phyloP scores from a whole-genome alignment of 2,329 filamentous ascomycete species.

The Pyricularia pennisetigena region DNA sequence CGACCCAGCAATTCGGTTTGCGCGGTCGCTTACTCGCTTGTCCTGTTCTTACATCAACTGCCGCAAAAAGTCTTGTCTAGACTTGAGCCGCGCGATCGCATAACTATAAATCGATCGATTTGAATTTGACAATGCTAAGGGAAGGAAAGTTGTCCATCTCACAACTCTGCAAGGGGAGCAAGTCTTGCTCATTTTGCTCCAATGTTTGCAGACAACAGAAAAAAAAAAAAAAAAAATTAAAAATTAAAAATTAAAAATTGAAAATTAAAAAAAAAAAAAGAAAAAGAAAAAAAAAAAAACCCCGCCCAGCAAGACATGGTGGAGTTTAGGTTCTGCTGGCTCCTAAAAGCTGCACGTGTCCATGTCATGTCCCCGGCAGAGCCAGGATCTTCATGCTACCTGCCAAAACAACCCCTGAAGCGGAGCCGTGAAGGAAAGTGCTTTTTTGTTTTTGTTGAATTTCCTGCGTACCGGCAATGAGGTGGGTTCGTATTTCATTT shows the following conservation, averaged over 20 bases:
- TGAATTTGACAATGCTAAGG: neutral
- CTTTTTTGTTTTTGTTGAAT: neutral
- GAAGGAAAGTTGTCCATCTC: neutral
- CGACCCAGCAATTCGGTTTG: too few species aligned
- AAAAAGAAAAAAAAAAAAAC: neutral
- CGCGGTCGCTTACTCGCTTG: too few species aligned
- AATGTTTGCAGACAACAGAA: too few species aligned
- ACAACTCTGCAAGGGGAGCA: neutral
- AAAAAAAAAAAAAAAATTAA: too few species aligned
- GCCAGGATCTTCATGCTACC: neutral
- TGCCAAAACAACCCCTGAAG: neutral
- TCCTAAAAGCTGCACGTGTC: neutral
- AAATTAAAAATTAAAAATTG: too few species aligned
- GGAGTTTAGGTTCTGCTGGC: neutral
- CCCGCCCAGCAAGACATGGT: neutral
- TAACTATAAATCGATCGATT: neutral
- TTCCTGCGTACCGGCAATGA: neutral
- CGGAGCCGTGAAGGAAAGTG: neutral
- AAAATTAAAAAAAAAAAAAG: too few species aligned
- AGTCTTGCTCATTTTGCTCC: neutral
- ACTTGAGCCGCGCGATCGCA: neutral
- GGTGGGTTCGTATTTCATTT: neutral
- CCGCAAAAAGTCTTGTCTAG: too few species aligned
- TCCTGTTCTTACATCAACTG: too few species aligned
- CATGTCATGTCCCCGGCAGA: neutral